A percentile compares a stretch with the other conserved stretches of the same genome.
These are phyloP conservation scores for Lentinula sp. DNA, from an alignment of 768 basidiomycete genomes.

Conservation along the genomic window DNA sequence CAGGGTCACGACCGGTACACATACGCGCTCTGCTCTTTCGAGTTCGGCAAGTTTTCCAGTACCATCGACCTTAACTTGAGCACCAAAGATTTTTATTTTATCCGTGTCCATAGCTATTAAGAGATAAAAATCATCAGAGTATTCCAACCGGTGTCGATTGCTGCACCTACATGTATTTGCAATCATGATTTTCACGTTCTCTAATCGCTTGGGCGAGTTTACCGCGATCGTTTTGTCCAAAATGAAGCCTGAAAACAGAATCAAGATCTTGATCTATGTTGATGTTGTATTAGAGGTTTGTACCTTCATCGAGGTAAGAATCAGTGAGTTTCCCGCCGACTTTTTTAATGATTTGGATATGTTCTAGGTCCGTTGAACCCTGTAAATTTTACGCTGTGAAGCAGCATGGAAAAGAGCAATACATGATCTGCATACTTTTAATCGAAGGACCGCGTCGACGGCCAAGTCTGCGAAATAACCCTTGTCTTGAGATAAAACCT, in stretches of 20 bases:
- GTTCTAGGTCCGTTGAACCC: constrained; percentile 95
- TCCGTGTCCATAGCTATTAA: constrained; percentile 95
- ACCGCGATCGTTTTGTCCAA: constrained; percentile 93
- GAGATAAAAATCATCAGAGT: neutral
- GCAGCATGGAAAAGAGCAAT: neutral
- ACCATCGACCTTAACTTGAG: constrained; percentile 90
- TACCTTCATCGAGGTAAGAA: constrained; percentile 95
- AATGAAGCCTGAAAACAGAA: constrained; percentile 72
- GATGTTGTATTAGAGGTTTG: constrained; percentile 6
- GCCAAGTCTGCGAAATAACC: constrained; percentile 97
- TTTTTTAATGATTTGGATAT: constrained; percentile 99
- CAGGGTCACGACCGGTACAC: constrained; percentile 14
- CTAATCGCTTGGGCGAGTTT: constrained; percentile 91
- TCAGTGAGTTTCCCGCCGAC: constrained; percentile 98
- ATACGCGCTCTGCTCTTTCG: constrained; percentile 87
- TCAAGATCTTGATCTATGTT: neutral
- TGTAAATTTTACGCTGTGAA: constrained; percentile 21
- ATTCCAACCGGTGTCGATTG: neutral
- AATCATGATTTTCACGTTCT: constrained; percentile 93
- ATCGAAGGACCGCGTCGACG: constrained; percentile 89
- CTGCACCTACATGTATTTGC: constrained; percentile 86
- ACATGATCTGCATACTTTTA: constrained; percentile 52
- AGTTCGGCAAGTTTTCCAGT: constrained; percentile 97
- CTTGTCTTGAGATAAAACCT: constrained; percentile 95
- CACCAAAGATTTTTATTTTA: constrained; percentile 99